Evolutionary conservation across 768 basidiomycete genomes (phyloP), one percentile per base, ranked within the genome.

Genomic region (Piloderma croceum): DNA sequence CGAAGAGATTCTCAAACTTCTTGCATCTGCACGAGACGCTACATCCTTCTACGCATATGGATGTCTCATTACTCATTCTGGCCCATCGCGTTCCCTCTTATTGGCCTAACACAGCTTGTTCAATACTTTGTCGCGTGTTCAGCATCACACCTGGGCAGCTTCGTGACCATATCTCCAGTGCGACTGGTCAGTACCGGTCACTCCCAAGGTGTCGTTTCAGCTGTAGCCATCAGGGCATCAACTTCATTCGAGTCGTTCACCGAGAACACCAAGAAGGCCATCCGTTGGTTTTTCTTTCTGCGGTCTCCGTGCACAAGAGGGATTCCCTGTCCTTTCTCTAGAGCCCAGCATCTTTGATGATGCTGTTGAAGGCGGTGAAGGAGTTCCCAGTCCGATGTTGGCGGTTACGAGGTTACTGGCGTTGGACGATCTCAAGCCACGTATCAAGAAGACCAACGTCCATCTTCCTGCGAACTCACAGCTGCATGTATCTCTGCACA

Each of bases 171-270:
- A 73, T 98, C 40, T 70, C 77, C 7, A 94, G 94, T 24, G 80
- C 92, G 3, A 98, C 96, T 12, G 96, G 96, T n/a, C n/a, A n/a
- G n/a, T n/a, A n/a, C n/a, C n/a, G n/a, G n/a, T 23, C 96, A 99
- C 65, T 97, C 93, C 2, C 94, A 98, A 62, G 96, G 96, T 49
- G 80, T 99, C 51, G 82, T 96, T 35, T 90, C 93, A 10, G 96
- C 96, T n/a, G 77, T 93, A 38, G 82, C 77, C 27, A 79, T 97
- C 53, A 74, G 93, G 6, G 79, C 88, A 4, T 90, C 92, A 4
- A 70, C 71, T 13, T 79, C 81, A 19, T 79, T 81, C 45, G 81
- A 83, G 34, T 80, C 83, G 3, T 88, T 90, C 62, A 67, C 74
- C 41, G 64, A 64, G 43, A 94, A 96, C 63, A 72, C 80, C 6